Evolutionary conservation across 805 yeast species (phyloP), one percentile per base, ranked within the genome.

Genomic region (Teunomyces pallodes): DNA sequence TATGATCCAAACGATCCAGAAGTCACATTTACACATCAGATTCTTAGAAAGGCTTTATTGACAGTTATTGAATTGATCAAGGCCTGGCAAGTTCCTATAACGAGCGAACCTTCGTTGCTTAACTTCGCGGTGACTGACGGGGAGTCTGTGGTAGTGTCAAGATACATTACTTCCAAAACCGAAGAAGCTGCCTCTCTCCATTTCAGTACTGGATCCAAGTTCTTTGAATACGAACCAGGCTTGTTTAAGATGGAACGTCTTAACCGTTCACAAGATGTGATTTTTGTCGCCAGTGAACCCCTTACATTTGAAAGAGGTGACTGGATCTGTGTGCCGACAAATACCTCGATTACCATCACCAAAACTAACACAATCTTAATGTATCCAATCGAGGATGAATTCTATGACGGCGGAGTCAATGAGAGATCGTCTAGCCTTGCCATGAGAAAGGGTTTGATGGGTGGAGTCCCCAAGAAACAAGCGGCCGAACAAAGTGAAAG

Each of bases 81-180:
- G 57, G 76, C 78, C 42, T 92, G 97, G 96, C 87, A 91, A 39
- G 76, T 77, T 39, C 87, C 79, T 45, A 74, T 81, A 9, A 74
- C 80, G 0, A 55, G 61, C 5, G 77, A 71, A 45, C 99, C 99
- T 0, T 88, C 96, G 4, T 69, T 94, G 50, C 70, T 92, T 56
- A 92, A 94, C 64, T 89, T 94, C 65, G 99, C 99, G 1, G 91
- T 91, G 10, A 91, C 98, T 0, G 97, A 94, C 65, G 97, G 98
- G 9, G 79, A 81, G 40, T 77, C 87, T 7, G 89, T 91, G 8
- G 91, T 92, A 8, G 92, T 90, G 2, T 81, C 94, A 4, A 73
- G 99, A 45, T 94, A 94, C 64, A 86, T 94, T 47, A 86, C 95
- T 1, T 89, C 97, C 1, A 82, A 80, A 55, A 84, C 87, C 0